phyloP scores from a whole-genome alignment of 140 eudicot species.

The Bidens hawaiensis region DNA sequence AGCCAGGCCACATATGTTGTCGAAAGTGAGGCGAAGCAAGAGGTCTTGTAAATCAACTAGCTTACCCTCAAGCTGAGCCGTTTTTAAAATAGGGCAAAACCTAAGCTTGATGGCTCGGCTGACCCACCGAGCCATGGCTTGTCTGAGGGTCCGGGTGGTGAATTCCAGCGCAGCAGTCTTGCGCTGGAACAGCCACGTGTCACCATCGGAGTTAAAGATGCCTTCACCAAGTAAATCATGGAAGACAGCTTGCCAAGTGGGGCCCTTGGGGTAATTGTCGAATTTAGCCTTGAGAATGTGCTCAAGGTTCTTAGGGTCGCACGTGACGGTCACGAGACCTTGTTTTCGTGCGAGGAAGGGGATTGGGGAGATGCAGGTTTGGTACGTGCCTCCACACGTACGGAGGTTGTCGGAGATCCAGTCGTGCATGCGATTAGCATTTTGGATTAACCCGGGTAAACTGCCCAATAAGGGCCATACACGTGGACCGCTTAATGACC shows the following conservation, averaged over 20 bases:
- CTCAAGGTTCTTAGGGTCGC: conserved; percentile 85
- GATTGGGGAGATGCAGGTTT: conserved; percentile 72
- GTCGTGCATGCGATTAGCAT: conserved; percentile 80
- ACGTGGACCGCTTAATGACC: conserved; percentile 67
- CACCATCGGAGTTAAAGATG: conserved; percentile 89
- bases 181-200: conserved; percentile 98
- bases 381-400: conserved; percentile 90
- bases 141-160: conserved; percentile 87
- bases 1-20: conserved; percentile 87
- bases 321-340: conserved; percentile 96
- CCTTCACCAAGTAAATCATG: conserved; percentile 88
- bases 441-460: conserved; percentile 73
- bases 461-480: conserved; percentile 89
- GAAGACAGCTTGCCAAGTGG: conserved; percentile 95
- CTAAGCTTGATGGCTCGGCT: conserved; percentile 76
- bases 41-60: conserved; percentile 84
- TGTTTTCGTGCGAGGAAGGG: conserved; percentile 81
- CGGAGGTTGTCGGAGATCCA: conserved; percentile 94
- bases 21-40: conserved; percentile 83
- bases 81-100: conserved; percentile 58
- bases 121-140: conserved; percentile 99
- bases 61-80: conserved; percentile 68
- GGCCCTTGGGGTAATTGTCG: conserved; percentile 96
- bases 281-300: conserved; percentile 72
- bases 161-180: conserved; percentile 96